Percentiles rank a stretch among this genome's conserved stretches.
Conservation (phyloP, 257 asterid species). For the Apocynum venetum region DNA sequence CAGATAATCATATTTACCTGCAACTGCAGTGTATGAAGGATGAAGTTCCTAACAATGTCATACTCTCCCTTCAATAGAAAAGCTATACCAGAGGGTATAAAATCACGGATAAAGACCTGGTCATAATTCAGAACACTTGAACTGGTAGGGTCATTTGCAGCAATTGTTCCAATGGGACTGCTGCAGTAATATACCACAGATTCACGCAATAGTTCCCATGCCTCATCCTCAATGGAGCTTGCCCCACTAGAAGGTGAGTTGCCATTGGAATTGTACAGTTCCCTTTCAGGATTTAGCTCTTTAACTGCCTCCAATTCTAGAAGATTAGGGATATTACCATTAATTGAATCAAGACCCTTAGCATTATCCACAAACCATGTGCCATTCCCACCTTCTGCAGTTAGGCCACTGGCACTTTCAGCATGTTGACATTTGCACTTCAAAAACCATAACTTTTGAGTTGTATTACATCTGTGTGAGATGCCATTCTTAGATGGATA, state of each 20-base stretch:
- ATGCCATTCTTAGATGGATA: constrained; percentile 12
- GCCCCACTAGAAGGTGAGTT: constrained; percentile 31
- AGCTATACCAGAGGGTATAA: constrained; percentile 72
- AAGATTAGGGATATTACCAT: constrained; percentile 22
- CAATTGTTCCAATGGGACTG: constrained; percentile 69
- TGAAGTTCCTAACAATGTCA: constrained; percentile 71
- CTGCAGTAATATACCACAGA: constrained; percentile 61
- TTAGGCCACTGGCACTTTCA: constrained; percentile 42
- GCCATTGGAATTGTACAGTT: constrained; percentile 32
- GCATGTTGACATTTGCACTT: constrained; percentile 49
- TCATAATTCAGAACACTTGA: constrained; percentile 62
- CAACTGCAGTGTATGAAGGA: constrained; percentile 74
- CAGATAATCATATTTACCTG: constrained; percentile 39
- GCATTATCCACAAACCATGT: constrained; percentile 34
- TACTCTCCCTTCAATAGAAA: constrained; percentile 68
- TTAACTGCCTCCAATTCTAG: constrained; percentile 27
- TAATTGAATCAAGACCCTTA: constrained; percentile 25
- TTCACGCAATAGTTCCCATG: constrained; percentile 55
- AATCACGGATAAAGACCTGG: constrained; percentile 73
- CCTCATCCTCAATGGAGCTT: constrained; percentile 57
- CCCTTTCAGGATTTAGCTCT: constrained; percentile 27
- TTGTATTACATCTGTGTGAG: constrained; percentile 16
- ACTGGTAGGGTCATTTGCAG: constrained; percentile 59
- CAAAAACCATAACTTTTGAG: constrained; percentile 17
- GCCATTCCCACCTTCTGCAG: constrained; percentile 39